Base-by-base conservation (phyloP, 139 green algal genomes). In the Chlorella sp. region DNA sequence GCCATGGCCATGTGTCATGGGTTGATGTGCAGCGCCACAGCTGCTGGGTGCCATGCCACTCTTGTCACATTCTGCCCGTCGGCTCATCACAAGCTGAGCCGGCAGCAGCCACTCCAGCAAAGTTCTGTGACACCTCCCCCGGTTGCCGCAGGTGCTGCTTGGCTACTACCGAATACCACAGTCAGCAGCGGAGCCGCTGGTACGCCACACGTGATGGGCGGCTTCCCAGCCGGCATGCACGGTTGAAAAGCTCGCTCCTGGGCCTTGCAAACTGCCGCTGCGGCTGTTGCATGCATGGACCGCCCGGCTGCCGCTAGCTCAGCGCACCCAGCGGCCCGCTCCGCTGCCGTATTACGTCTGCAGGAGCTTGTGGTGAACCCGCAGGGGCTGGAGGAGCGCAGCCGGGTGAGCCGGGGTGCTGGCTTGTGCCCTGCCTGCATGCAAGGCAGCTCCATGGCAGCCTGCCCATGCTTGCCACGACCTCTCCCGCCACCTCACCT, bases 121-220 rank as follows among this genome's bases (percentile, higher is more conserved):
- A n/a, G n/a, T 2, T 60, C 9, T 24, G 11, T 60, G 51, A 20
- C 24, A 16, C 11, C 51, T 60, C 13, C 51, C 16, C 51, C n/a
- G 22, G 51, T 60, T 60, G 51, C 51, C 14, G 51, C 64, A 40
- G 72, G 46, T 78, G 9, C 76, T 93, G 24, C 38, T 93, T 54
- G 90, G 90, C 41, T 93, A 86, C 68, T 93, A 93, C 84, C 54
- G 56, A 5, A 75, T 93, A 32, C 89, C 90, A 0, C 9, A 60
- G 13, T 60, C 51, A 26, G 51, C 51, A 60, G 51, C 51, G 24
- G 51, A 60, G 51, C 51, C 51, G 13, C 16, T 60, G 51, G 51
- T 60, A 16, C 51, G 51, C 24, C 9, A 11, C 16, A 24, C 24
- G 9, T 60, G 51, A 3, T 60, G 9, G 14, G 9, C 13, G 11